These are phyloP conservation scores for Cadophora gregata DNA, from an alignment of 2,329 filamentous ascomycete species.

Conservation along the genomic window DNA sequence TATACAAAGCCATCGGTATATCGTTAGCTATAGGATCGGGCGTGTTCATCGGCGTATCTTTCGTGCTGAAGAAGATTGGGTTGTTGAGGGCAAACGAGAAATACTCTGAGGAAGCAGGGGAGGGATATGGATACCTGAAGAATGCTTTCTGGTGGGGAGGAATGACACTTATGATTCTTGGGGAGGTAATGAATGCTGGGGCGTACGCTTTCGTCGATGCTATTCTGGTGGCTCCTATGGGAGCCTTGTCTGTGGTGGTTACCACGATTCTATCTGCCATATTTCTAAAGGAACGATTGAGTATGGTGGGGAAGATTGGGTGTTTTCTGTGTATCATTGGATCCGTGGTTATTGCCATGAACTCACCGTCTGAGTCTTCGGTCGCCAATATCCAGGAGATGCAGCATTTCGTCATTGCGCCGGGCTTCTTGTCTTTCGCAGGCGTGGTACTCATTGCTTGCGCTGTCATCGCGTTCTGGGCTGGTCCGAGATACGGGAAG, in stretches of 20 bases:
- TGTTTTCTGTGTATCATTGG: conserved; percentile 96
- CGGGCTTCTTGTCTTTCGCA: conserved; percentile 84
- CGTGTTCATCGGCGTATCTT: conserved; percentile 91
- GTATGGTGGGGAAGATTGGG: conserved; percentile 93
- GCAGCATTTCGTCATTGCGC: conserved; percentile 83
- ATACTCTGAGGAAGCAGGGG: conserved; percentile 93
- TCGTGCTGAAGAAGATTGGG: conserved; percentile 94
- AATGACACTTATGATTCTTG: conserved; percentile 96
- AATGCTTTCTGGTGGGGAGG: conserved; percentile 94
- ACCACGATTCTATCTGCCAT: conserved; percentile 91
- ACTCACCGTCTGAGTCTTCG: conserved; percentile 85
- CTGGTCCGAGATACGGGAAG: conserved; percentile 87
- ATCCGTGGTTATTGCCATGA: conserved; percentile 91
- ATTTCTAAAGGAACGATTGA: conserved; percentile 93
- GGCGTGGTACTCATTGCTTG: conserved; percentile 82
- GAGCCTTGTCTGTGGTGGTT: conserved; percentile 90
- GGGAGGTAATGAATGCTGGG: conserved; percentile 96
- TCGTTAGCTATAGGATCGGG: conserved; percentile 85
- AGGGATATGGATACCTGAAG: conserved; percentile 97
- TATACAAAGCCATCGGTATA: conserved; percentile 88
- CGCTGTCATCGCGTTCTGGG: conserved; percentile 76
- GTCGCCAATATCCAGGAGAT: conserved; percentile 91
- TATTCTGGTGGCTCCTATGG: conserved; percentile 90
- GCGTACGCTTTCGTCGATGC: conserved; percentile 97
- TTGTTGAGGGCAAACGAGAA: conserved; percentile 92